Evolutionary conservation across 768 basidiomycete species (phyloP).

Genomic region (Boletales sp.): DNA sequence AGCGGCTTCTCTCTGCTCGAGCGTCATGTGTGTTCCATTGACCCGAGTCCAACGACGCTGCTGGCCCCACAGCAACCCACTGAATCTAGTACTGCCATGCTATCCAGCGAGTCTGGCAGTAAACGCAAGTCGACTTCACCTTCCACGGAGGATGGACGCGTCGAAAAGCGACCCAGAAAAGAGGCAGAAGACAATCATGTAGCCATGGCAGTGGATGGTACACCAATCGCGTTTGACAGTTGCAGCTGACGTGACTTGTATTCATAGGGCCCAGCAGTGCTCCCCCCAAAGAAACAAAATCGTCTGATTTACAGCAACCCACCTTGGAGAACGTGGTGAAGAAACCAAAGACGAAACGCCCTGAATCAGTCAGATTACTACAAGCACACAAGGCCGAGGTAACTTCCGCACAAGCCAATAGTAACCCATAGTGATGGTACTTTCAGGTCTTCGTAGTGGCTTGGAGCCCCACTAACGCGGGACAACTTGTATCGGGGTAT

Average conservation of each 20-base stretch:
- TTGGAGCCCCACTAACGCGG: slow-evolving; percentile 64
- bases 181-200: slow-evolving; percentile 38
- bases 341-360: slow-evolving; percentile 36
- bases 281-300: slow-evolving; percentile 20
- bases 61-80: slow-evolving; percentile 16
- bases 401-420: slow-evolving; percentile 14
- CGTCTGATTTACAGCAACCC: slow-evolving; percentile 17
- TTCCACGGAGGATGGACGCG: slow-evolving; percentile 43
- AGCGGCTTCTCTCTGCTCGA: slow-evolving; percentile 72
- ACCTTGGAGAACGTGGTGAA: slow-evolving; percentile 19
- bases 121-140: slow-evolving; percentile 55
- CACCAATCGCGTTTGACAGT: slow-evolving; percentile 28
- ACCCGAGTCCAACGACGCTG: slow-evolving; percentile 30
- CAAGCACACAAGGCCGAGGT: slow-evolving; percentile 64
- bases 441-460: slow-evolving; percentile 74
- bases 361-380: slow-evolving; percentile 44
- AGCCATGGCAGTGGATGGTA: slow-evolving; percentile 42
- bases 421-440: slow-evolving; percentile 2
- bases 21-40: slow-evolving; percentile 63
- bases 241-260: slow-evolving; percentile 2
- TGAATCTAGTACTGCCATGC: slow-evolving; percentile 6
- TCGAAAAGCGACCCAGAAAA: slow-evolving; percentile 62
- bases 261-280: slow-evolving; percentile 11
- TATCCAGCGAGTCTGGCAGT: slow-evolving; percentile 19
- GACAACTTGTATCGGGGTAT: slow-evolving; percentile 73